Conservation (phyloP, 1,284 basidiomycete genomes). For the Athelia psychrophila region DNA sequence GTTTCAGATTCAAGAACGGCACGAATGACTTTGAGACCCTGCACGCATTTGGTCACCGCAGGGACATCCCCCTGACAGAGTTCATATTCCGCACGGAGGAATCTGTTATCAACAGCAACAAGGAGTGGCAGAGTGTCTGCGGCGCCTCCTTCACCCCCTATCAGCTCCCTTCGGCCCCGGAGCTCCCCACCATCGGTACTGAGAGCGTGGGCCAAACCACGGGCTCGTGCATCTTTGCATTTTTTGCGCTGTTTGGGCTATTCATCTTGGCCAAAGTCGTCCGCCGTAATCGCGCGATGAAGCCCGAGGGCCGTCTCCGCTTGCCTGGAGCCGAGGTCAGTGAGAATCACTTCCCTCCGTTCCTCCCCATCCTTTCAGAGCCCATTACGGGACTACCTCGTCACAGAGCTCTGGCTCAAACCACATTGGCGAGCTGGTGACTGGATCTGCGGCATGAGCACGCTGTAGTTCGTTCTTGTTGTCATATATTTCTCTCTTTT, state of each 20-base stretch:
- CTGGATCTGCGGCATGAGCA: too few relatives aligned
- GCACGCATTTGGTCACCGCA: slow-evolving; percentile 65
- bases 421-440: too few relatives aligned
- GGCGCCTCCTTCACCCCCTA: slow-evolving; percentile 23
- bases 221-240: slow-evolving; percentile 30
- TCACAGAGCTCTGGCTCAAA: too few relatives aligned
- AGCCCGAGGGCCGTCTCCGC: background rate
- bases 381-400: too few relatives aligned
- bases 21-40: slow-evolving; percentile 59
- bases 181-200: slow-evolving; percentile 31
- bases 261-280: slow-evolving; percentile 38
- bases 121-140: slow-evolving; percentile 65
- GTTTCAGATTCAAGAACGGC: slow-evolving; percentile 86
- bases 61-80: slow-evolving; percentile 72
- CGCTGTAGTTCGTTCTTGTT: too few relatives aligned
- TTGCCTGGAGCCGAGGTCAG: background rate
- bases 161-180: slow-evolving; percentile 20
- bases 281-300: slow-evolving; percentile 1
- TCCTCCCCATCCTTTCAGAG: too few relatives aligned
- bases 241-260: slow-evolving; percentile 42
- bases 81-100: slow-evolving; percentile 75
- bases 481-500: too few relatives aligned
- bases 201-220: slow-evolving; percentile 2
- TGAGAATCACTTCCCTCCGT: background rate
- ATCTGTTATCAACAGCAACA: slow-evolving; percentile 65